Evolutionary conservation across 2,329 filamentous ascomycete species (phyloP).

Genomic region (Capronia coronata): DNA sequence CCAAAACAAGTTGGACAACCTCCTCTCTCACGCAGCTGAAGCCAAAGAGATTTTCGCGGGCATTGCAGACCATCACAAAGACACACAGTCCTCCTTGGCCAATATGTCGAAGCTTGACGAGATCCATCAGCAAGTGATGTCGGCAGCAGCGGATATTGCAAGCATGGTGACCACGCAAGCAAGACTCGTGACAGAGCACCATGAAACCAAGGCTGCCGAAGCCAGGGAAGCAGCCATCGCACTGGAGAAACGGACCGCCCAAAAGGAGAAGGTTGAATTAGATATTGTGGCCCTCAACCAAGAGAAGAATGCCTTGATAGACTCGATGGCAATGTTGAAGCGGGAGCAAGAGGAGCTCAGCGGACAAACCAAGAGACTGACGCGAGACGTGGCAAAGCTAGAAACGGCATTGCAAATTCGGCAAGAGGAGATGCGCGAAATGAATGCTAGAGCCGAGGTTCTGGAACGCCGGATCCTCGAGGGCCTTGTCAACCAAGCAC

Average conservation of each 20-base stretch:
- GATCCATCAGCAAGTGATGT: constrained; percentile 79
- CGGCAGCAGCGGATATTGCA: constrained; percentile 75
- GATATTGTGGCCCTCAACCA: constrained; percentile 46
- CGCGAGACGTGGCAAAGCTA: constrained; percentile 80
- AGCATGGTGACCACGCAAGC: constrained; percentile 74
- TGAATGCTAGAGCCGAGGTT: constrained; percentile 82
- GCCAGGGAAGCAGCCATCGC: constrained; percentile 72
- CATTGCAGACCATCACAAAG: constrained; percentile 57
- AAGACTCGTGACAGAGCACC: constrained; percentile 66
- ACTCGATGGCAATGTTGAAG: constrained; percentile 46
- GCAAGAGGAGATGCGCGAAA: constrained; percentile 80
- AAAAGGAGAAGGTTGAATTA: constrained; percentile 57
- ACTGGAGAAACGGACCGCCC: constrained; percentile 66
- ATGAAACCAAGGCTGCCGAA: constrained; percentile 70
- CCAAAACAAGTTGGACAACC: constrained; percentile 54
- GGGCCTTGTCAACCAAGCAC: constrained; percentile 92
- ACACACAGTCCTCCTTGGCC: constrained; percentile 61
- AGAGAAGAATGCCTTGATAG: constrained; percentile 58
- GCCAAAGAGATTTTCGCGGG: constrained; percentile 43
- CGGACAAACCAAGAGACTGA: constrained; percentile 70
- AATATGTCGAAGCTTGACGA: constrained; percentile 79
- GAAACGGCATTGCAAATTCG: constrained; percentile 85
- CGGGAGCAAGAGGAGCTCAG: constrained; percentile 59
- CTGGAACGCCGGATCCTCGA: constrained; percentile 90
- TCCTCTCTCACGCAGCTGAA: constrained; percentile 36